Conservation (phyloP, 768 basidiomycete species). For the Tylopilus subfusipes region DNA sequence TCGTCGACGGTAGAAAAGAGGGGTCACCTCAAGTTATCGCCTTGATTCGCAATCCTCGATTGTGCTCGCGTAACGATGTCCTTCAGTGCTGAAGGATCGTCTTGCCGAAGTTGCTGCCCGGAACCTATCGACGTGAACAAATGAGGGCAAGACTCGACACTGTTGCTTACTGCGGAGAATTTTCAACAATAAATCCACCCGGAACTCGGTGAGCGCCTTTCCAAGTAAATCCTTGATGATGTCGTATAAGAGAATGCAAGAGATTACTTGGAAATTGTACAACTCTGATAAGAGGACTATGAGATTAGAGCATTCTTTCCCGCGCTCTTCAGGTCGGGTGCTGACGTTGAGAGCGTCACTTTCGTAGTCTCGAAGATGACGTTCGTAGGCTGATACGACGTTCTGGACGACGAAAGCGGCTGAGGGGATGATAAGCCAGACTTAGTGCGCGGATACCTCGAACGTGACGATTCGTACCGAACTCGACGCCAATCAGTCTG, state of each 20-base stretch:
- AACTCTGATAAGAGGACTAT: conserved; percentile 85
- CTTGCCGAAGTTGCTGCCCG: conserved; percentile 86
- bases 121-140: conserved; percentile 55
- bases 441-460: background rate
- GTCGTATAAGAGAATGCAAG: conserved; percentile 86
- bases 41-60: conserved; percentile 54
- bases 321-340: conserved; percentile 38
- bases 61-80: conserved; percentile 88
- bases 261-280: conserved; percentile 95
- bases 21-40: conserved; percentile 48
- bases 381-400: conserved; percentile 64
- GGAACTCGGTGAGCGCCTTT: conserved; percentile 64
- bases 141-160: background rate
- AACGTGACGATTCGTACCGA: conserved; percentile 55
- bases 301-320: conserved; percentile 89
- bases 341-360: conserved; percentile 6
- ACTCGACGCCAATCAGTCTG: conserved; percentile 80
- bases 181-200: conserved; percentile 84
- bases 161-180: conserved; percentile 66
- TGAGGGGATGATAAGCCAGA: conserved; percentile 29
- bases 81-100: conserved; percentile 89
- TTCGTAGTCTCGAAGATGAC: conserved; percentile 41
- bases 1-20: background rate
- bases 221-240: conserved; percentile 73
- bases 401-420: conserved; percentile 83